Evolutionary conservation across 108 stramenopile species (phyloP), one percentile per base, ranked within the genome.

Genomic region (Nitzschia sp.): DNA sequence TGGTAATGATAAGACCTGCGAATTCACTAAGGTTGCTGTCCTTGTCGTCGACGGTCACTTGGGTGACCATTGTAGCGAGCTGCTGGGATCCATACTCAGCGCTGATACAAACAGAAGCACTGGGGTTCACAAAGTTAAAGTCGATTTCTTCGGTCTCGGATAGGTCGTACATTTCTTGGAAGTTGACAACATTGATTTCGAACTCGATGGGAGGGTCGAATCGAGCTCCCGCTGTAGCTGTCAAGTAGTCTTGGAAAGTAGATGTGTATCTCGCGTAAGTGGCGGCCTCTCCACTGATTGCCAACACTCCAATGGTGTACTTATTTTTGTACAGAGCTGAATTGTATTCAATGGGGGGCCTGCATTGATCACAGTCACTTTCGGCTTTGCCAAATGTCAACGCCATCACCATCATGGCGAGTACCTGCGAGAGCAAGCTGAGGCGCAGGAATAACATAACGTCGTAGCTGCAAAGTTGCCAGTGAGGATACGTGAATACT

Each of bases 1-100:
- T 20, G 20, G 54, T 58, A 7, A 63, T 42, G 44, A 66, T 79
- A 0, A 75, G 40, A 21, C 79, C 79, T 1, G 63, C 79, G 10
- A 53, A 66, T 15, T 24, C 39, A 11, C 41, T 40, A n/a, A 66
- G 52, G 17, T 53, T 15, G 52, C 26, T 26, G 2, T 39, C 11
- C 5, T 17, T 2, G 10, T 37, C 51, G 15, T 40, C n/a, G 52
- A 39, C 25, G 1, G 34, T 53, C 1, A 38, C n/a, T 21, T 19
- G 37, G 12, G 14, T 48, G 10, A 37, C 51, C 39, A 57, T 54
- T 41, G 41, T 52, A 25, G 51, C 61, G 43, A 42, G 67, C 38
- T 12, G 43, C 50, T 10, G 21, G 41, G 38, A 24, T 60, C 59
- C 43, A 20, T 22, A 41, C 10, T 57, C 53, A 50, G 57, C 11